Evolutionary conservation across 176 grass and related monocot genomes (phyloP).

Genomic region (Luzula sylvatica): DNA sequence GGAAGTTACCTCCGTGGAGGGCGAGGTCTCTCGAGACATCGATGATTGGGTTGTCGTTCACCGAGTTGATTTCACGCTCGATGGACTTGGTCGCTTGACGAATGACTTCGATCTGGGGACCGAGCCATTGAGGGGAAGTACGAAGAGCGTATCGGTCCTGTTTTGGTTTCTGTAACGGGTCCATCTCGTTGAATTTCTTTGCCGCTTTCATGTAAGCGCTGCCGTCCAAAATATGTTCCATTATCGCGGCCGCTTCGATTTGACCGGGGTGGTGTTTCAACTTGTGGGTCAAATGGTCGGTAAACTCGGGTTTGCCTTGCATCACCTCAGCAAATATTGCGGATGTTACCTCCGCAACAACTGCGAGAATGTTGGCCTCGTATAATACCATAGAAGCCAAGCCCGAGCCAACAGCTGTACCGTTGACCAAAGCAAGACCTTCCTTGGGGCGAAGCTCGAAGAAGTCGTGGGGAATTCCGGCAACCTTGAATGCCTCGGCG

Average conservation of each 20-base stretch:
- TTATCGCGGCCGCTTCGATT: slow-evolving; percentile 81
- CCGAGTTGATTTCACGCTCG: slow-evolving; percentile 98
- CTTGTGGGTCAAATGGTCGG: slow-evolving; percentile 90
- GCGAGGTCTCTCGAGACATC: slow-evolving; percentile 74
- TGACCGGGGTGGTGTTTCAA: slow-evolving; percentile 94
- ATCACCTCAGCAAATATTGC: slow-evolving; percentile 90
- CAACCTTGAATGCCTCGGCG: slow-evolving; percentile 60
- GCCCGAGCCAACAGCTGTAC: slow-evolving; percentile 76
- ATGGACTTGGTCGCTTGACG: slow-evolving; percentile 82
- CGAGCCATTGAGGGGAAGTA: slow-evolving; percentile 90
- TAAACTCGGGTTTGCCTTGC: slow-evolving; percentile 83
- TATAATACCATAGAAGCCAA: slow-evolving; percentile 74
- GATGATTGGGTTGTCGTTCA: slow-evolving; percentile 95
- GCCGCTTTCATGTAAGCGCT: slow-evolving; percentile 89
- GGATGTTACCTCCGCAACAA: slow-evolving; percentile 64
- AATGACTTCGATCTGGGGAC: slow-evolving; percentile 86
- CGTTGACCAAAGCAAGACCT: slow-evolving; percentile 85
- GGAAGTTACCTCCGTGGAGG: slow-evolving; percentile 88
- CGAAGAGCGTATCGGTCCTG: slow-evolving; percentile 92
- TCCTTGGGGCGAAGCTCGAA: slow-evolving; percentile 97
- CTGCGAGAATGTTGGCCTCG: slow-evolving; percentile 52
- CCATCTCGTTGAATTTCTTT: slow-evolving; percentile 65
- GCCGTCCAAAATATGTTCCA: slow-evolving; percentile 82
- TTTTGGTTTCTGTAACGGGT: slow-evolving; percentile 83
- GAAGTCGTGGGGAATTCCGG: slow-evolving; percentile 55